phyloP scores from a whole-genome alignment of 176 grass and related monocot genomes.

The Bolboschoenus planiculmis region DNA sequence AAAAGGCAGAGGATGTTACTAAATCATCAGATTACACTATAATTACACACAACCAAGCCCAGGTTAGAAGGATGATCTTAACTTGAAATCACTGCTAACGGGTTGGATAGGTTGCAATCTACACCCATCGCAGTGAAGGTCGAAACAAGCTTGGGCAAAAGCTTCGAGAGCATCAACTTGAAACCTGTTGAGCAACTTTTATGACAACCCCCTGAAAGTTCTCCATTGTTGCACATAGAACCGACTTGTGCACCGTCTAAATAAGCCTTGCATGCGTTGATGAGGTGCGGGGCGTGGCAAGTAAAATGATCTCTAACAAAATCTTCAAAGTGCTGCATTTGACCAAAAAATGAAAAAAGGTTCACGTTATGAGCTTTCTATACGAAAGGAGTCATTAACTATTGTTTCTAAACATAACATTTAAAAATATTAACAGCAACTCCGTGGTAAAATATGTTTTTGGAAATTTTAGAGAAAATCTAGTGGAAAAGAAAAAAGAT shows the following conservation, averaged over 20 bases:
- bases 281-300: slow-evolving; percentile 29
- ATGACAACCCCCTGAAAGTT: slow-evolving; percentile 30
- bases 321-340: slow-evolving; percentile 77
- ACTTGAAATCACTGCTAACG: neutral
- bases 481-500: neutral
- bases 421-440: neutral
- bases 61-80: neutral
- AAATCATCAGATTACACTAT: neutral
- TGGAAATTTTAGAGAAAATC: neutral
- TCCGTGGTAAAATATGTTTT: neutral
- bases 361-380: neutral
- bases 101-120: slow-evolving; percentile 23
- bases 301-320: slow-evolving; percentile 84
- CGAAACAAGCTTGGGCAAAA: slow-evolving; percentile 54
- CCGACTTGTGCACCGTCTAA: slow-evolving; percentile 54
- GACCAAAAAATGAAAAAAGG: slow-evolving; percentile 14
- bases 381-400: neutral
- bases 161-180: slow-evolving; percentile 81
- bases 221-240: slow-evolving; percentile 10
- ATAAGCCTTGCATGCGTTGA: slow-evolving; percentile 63
- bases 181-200: slow-evolving; percentile 71
- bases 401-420: neutral
- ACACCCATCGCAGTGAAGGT: slow-evolving; percentile 52
- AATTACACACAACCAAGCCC: neutral
- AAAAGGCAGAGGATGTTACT: neutral